These are phyloP conservation scores for Neovahlkampfia damariscottae DNA, from an alignment of 78 protist species.

Conservation along the genomic window DNA sequence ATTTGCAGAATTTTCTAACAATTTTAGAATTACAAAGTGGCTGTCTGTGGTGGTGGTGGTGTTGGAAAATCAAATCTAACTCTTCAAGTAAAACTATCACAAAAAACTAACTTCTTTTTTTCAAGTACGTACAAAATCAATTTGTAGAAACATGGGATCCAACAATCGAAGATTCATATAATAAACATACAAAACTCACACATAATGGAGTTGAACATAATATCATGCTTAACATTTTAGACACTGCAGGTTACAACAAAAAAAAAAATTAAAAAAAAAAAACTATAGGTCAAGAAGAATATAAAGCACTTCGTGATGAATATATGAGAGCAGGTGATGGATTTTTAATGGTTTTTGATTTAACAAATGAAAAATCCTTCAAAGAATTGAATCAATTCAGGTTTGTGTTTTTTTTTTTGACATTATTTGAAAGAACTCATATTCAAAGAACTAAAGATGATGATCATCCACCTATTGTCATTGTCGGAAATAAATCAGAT, in stretches of 20 bases:
- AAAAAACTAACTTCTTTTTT: not conserved
- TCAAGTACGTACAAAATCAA: not conserved
- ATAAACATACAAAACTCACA: not conserved
- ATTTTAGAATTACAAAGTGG: not conserved
- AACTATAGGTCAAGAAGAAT: conserved; percentile 3
- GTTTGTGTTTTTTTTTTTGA: too few relatives aligned
- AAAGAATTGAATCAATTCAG: not conserved
- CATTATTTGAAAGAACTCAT: too few relatives aligned
- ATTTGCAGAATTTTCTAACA: too few relatives aligned
- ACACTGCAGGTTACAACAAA: conserved; percentile 40
- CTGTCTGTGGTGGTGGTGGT: conserved; percentile 1
- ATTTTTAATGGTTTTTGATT: conserved; percentile 4
- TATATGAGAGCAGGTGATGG: conserved; percentile 2
- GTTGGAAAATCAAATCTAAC: conserved; percentile 47
- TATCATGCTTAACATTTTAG: not conserved
- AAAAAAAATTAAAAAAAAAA: not conserved
- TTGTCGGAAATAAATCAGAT: not conserved
- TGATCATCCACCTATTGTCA: not conserved
- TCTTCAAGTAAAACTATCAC: conserved; percentile 44
- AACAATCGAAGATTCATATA: not conserved
- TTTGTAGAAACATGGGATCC: conserved; percentile 2
- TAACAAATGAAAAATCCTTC: not conserved
- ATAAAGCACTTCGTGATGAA: not conserved
- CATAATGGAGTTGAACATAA: not conserved
- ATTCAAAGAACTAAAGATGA: not conserved